These are phyloP conservation scores for Biscutella auriculata DNA, from an alignment of 441 rosid genomes.

Conservation along the genomic window DNA sequence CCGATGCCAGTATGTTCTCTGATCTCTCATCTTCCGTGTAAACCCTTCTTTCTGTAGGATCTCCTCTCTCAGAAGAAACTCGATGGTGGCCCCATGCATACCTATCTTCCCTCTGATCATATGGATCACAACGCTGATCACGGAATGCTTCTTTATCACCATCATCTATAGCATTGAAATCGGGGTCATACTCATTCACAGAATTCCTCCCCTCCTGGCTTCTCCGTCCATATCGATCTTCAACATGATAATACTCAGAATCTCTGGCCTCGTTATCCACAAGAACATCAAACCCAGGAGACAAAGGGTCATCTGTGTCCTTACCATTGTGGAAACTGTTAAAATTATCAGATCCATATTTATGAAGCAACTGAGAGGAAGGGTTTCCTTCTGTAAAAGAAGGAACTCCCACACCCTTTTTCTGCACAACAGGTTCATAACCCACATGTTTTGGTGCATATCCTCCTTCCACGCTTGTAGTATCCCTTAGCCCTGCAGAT, in stretches of 20 bases:
- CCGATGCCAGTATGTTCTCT: constrained; percentile 38
- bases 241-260: constrained; percentile 57
- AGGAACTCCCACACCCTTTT: constrained; percentile 24
- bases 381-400: constrained; percentile 33
- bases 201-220: constrained; percentile 50
- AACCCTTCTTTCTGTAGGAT: constrained; percentile 39
- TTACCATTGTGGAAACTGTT: constrained; percentile 39
- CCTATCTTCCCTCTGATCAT: constrained; percentile 40
- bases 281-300: constrained; percentile 97
- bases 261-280: constrained; percentile 71
- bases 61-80: constrained; percentile 45
- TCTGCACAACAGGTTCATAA: constrained; percentile 31
- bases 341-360: constrained; percentile 38
- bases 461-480: constrained; percentile 23
- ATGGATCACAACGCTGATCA: constrained; percentile 35
- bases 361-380: constrained; percentile 35
- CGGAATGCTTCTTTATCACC: constrained; percentile 32
- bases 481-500: constrained; percentile 25
- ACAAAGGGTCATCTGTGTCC: constrained; percentile 58
- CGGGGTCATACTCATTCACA: constrained; percentile 52
- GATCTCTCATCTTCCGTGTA: constrained; percentile 37
- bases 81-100: constrained; percentile 48
- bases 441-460: constrained; percentile 21
- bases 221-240: constrained; percentile 55
- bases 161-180: constrained; percentile 36